Evolutionary conservation across 768 basidiomycete genomes (phyloP).

Genomic region (Suillus tomentosus): DNA sequence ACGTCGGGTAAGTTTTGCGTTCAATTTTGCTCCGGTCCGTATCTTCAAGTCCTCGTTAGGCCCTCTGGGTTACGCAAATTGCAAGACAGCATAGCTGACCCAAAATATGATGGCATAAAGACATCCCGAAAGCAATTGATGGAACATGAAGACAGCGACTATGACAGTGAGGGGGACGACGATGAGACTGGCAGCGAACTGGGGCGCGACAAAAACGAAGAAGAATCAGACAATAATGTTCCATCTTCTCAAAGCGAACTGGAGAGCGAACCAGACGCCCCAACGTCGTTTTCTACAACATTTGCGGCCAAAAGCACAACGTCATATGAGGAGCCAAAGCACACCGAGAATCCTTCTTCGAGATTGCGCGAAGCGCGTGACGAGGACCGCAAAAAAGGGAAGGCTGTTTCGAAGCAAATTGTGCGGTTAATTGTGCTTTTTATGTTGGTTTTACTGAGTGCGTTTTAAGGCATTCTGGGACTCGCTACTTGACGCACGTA

Average conservation of each 20-base stretch:
- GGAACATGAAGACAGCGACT: conserved; percentile 33
- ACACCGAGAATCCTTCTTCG: conserved; percentile 48
- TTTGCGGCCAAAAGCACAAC: conserved; percentile 17
- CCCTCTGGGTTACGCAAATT: conserved; percentile 69
- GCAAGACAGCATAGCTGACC: conserved; percentile 66
- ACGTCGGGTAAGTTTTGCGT: conserved; percentile 66
- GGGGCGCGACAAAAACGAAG: conserved; percentile 12
- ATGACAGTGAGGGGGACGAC: conserved; percentile 19
- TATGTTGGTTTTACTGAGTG: conserved; percentile 14
- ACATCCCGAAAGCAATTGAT: conserved; percentile 61
- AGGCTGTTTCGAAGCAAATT: conserved; percentile 80
- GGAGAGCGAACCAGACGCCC: conserved; percentile 11
- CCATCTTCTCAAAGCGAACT: conserved; percentile 16
- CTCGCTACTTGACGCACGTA: conserved; percentile 84
- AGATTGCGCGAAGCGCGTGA: conserved; percentile 61
- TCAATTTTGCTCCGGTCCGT: conserved; percentile 7
- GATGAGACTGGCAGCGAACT: conserved; percentile 29
- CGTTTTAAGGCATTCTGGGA: conserved; percentile 76
- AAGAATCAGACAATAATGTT: conserved; percentile 17
- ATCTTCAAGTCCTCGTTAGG: conserved; percentile 38
- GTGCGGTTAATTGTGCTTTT: conserved; percentile 44
- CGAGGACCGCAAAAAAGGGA: conserved; percentile 79
- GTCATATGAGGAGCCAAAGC: conserved; percentile 7
- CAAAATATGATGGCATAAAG: conserved; percentile 76
- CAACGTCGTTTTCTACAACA: conserved; percentile 11